Evolutionary conservation across 352 stramenopile genomes (phyloP).

Genomic region (Globisporangium abappressorium): DNA sequence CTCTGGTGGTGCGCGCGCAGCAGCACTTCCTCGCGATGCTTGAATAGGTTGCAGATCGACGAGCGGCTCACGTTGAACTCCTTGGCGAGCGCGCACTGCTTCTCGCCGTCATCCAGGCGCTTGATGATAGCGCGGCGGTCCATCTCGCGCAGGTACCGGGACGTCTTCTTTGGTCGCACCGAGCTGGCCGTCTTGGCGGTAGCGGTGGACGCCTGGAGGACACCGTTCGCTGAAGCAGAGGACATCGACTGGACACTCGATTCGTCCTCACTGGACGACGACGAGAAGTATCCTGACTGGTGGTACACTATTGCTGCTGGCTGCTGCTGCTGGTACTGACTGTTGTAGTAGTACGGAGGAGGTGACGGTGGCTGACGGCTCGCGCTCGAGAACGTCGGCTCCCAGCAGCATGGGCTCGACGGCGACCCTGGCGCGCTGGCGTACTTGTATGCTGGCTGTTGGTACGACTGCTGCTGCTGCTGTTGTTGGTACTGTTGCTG

Average conservation of each 20-base stretch:
- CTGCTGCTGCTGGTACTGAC: not conserved
- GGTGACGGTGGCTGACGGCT: not conserved
- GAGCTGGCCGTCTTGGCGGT: not conserved
- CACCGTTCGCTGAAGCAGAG: not conserved
- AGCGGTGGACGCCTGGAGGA: not conserved
- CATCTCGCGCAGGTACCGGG: constrained; percentile 64
- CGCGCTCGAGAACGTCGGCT: not conserved
- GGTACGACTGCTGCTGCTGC: not conserved
- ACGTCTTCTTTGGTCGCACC: constrained; percentile 31
- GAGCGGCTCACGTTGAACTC: constrained; percentile 69
- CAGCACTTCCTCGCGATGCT: constrained; percentile 52
- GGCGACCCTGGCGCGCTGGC: not conserved
- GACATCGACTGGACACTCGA: not conserved
- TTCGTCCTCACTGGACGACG: not conserved
- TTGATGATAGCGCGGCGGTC: constrained; percentile 58
- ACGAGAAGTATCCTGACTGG: not conserved
- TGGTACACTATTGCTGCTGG: not conserved
- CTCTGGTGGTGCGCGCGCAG: constrained; percentile 39
- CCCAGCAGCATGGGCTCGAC: not conserved
- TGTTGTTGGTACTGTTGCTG: not conserved
- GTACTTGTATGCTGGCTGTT: not conserved
- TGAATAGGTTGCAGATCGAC: constrained; percentile 70
- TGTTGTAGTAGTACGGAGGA: constrained; percentile 1
- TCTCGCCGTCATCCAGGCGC: constrained; percentile 57
- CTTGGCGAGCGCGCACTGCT: constrained; percentile 58